Base-by-base conservation (phyloP, 352 stramenopile genomes). In the Pythium angustatum region DNA sequence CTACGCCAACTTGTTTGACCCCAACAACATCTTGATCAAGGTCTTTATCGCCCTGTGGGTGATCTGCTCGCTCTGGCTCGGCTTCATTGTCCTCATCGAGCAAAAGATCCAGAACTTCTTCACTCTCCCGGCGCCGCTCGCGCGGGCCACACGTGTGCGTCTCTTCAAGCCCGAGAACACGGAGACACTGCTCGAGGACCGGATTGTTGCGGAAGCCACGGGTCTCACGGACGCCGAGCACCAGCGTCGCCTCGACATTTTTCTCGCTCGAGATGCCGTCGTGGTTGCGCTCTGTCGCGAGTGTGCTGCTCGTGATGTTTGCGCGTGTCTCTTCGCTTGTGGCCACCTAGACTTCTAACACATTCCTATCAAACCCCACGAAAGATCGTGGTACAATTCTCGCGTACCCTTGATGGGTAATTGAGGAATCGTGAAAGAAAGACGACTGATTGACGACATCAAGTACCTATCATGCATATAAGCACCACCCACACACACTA, bases 191-290 rank as follows among this genome's bases (percentile, higher is more conserved):
- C 62, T 74, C 5, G 57, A 40, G 7, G 67, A 74, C 47, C 55
- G 62, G 22, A 70, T 76, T 33, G 41, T 62, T 44, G 49, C 41
- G 10, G 69, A 70, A 27, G 58, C 60, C 24, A 55, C 62, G 11
- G 69, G 69, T 27, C 54, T 76, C 19, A 64, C 58, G 14, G 65
- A 59, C 4, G 45, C 26, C 2, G 69, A 76, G 58, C 51, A 66
- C 49, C 38, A 61, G 47, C 58, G 59, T 19, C 63, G 69, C 34
- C 31, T 70, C 8, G 69, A 72, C 33, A 55, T 66, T 21, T 59
- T 76, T 76, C 54, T 52, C 66, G 34, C 58, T 76, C 3, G 61
- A 71, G 53, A 76, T 76, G 69, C 69, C 69, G 15, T 67, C 64
- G 58, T 61, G 52, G 30, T 14, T 59, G 30, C 38, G 51, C 26